Conservation (phyloP, 352 stramenopile genomes). For the Phytophthora sp. region DNA sequence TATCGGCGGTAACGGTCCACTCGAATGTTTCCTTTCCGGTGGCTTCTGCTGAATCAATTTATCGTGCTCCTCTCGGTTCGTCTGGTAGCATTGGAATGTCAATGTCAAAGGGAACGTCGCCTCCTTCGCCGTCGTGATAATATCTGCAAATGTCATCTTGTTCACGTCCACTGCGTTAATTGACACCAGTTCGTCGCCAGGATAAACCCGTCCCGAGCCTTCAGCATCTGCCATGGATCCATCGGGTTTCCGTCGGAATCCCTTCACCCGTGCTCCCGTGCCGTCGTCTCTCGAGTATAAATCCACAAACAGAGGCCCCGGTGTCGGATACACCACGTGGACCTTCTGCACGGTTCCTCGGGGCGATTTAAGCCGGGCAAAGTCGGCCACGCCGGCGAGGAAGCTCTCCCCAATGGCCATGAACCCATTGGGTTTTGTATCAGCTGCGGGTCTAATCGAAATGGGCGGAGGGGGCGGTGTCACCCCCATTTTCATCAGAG, state of each 20-base stretch:
- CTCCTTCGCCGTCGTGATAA: constrained; percentile 70
- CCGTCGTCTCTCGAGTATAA: constrained; percentile 77
- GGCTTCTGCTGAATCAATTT: constrained; percentile 17
- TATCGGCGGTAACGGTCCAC: constrained; percentile 30
- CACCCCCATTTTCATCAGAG: constrained; percentile 17
- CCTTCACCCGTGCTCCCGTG: constrained; percentile 73
- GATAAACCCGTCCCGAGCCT: constrained; percentile 55
- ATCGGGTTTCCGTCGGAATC: constrained; percentile 70
- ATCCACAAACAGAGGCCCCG: constrained; percentile 70
- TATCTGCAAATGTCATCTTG: constrained; percentile 60
- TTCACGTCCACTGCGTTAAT: constrained; percentile 73
- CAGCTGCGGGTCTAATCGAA: constrained; percentile 32
- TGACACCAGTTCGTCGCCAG: constrained; percentile 70
- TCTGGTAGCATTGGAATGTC: constrained; percentile 57
- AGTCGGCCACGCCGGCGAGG: constrained; percentile 44
- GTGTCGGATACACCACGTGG: constrained; percentile 56
- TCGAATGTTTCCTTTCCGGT: constrained; percentile 27
- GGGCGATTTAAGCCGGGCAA: constrained; percentile 33
- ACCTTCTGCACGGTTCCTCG: constrained; percentile 33
- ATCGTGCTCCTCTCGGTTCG: constrained; percentile 27
- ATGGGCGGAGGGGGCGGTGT: constrained; percentile 24
- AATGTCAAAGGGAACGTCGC: constrained; percentile 73
- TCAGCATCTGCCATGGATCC: constrained; percentile 61
- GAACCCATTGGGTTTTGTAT: constrained; percentile 37
- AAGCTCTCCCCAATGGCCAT: constrained; percentile 58